phyloP scores from a whole-genome alignment of 441 rosid genomes.

The Pelargonium australe region DNA sequence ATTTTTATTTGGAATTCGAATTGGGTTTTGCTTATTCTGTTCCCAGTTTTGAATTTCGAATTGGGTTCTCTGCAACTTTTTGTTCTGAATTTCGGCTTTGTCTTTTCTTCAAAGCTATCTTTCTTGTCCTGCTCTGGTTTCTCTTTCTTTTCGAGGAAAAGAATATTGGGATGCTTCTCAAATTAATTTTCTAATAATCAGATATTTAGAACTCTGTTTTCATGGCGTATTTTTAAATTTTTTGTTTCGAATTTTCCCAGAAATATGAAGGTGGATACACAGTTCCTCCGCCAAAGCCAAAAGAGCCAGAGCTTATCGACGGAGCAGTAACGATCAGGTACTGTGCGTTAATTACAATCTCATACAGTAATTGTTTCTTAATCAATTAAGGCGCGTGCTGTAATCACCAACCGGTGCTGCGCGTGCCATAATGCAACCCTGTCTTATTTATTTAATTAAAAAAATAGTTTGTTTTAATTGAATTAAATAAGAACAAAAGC shows the following conservation, averaged over 20 bases:
- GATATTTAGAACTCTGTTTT: neutral
- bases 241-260: slow-evolving; percentile 22
- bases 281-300: slow-evolving; percentile 33
- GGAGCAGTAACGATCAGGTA: slow-evolving; percentile 49
- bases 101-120: neutral
- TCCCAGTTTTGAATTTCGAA: no score
- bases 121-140: neutral
- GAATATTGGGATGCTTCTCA: no score
- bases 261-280: slow-evolving; percentile 58
- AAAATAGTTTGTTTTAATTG: neutral
- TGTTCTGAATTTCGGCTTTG: no score
- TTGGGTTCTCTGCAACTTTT: no score
- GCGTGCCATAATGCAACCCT: neutral
- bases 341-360: neutral
- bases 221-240: neutral
- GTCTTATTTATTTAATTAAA: neutral
- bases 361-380: no score
- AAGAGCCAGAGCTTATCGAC: slow-evolving; percentile 44
- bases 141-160: no score
- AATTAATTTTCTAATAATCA: no score
- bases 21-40: neutral
- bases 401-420: neutral
- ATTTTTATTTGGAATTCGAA: neutral
- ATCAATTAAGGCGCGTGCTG: neutral
- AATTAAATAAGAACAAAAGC: neutral